Evolutionary conservation across 73 alveolate species (phyloP), one percentile per base, ranked within the genome.

Genomic region (Uronychia setigera): DNA sequence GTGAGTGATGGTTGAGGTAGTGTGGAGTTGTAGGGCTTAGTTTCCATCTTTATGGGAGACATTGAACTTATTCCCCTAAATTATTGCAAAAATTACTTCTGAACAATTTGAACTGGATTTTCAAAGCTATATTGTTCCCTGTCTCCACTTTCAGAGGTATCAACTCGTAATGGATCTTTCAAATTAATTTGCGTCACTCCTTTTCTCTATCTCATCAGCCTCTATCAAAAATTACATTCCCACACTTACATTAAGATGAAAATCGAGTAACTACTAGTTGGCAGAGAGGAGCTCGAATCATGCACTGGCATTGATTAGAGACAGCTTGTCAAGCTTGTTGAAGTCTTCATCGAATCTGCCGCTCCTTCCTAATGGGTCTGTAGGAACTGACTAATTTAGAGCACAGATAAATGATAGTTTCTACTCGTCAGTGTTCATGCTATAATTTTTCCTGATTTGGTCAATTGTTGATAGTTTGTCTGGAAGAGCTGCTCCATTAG

Each of bases 251-350:
- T 74, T 82, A 9, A 82, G 76, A 32, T 82, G 89, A 32, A 82
- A 82, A 32, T 82, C 89, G 9, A 82, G 76, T 0, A 82, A 76
- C 76, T 82, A 33, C 78, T 82, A 82, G 32, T 82, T 82, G 26
- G 89, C 89, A 25, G 89, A 82, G 33, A 82, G 82, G 77, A 82
- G 59, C 46, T 82, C 89, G 35, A 28, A 82, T 31, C 89, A 29
- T 28, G 89, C 89, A 31, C 83, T 60, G 14, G 83, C 89, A 82
- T 82, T 82, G 32, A 82, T 82, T 0, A 82, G 76, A 30, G 58
- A 32, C 5, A 82, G 83, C 27, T 31, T 59, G 76, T 82, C 89
- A 1, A 82, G 30, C 34, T 82, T 82, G 31, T 11, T 30, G 33
- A 82, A 11, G 27, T 82, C 89, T 29, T 82, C 89, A 82, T 82